A percentile compares a stretch with the other conserved stretches of the same genome.
Conservation (phyloP, 2,329 filamentous ascomycete genomes). For the Rutstroemia sp. region DNA sequence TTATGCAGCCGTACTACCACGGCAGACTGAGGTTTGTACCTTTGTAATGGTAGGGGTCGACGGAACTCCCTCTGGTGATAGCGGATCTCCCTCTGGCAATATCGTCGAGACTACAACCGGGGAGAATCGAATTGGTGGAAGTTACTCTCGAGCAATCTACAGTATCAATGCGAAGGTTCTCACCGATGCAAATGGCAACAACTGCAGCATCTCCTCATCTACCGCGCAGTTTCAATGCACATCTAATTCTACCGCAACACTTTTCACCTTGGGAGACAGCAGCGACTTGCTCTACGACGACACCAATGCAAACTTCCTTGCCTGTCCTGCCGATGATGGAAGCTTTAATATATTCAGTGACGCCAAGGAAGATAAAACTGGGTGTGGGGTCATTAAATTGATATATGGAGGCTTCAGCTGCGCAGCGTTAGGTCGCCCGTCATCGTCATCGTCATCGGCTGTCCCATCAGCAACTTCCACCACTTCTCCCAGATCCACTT, state of each 20-base stretch:
- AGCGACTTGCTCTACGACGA: constrained; percentile 16
- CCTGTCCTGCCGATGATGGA: constrained; percentile 24
- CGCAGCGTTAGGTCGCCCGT: constrained; percentile 15
- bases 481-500: neutral
- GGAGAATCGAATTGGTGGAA: constrained; percentile 21
- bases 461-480: neutral
- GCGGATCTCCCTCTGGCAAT: constrained; percentile 16
- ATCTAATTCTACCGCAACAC: neutral
- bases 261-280: constrained; percentile 13
- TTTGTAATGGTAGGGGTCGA: constrained; percentile 20
- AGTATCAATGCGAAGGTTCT: constrained; percentile 17
- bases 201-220: constrained; percentile 20
- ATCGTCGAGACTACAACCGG: constrained; percentile 20
- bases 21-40: constrained; percentile 19
- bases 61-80: too few species aligned
- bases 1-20: constrained; percentile 16
- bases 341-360: constrained; percentile 23
- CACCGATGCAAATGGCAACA: constrained; percentile 18
- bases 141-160: constrained; percentile 19
- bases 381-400: constrained; percentile 21
- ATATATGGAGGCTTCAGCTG: constrained; percentile 21
- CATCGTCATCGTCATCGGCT: neutral
- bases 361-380: constrained; percentile 16
- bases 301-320: constrained; percentile 17
- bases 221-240: constrained; percentile 22